Conservation (phyloP, 1,139 yeast species). For the Geotrichum carabidarum region DNA sequence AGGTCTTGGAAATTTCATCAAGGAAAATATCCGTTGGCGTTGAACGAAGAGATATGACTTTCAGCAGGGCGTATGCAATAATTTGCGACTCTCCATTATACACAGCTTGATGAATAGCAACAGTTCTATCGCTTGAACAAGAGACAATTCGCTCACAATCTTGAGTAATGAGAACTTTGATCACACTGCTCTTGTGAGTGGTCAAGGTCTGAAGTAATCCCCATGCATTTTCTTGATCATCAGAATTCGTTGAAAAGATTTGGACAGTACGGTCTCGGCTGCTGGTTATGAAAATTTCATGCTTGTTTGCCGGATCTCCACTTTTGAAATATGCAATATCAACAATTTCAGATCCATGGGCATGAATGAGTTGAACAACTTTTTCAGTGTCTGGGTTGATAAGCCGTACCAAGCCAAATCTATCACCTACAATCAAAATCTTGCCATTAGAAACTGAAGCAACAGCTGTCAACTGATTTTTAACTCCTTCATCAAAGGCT, state of each 20-base stretch:
- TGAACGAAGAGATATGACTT: constrained; percentile 47
- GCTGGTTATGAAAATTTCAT: constrained; percentile 30
- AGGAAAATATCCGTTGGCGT: constrained; percentile 43
- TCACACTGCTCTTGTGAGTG: constrained; percentile 52
- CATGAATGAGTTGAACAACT: constrained; percentile 22
- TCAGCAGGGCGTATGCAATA: constrained; percentile 39
- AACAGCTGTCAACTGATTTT: constrained; percentile 2
- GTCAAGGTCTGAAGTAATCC: constrained; percentile 52
- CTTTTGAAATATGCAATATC: constrained; percentile 25
- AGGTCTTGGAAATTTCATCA: constrained; percentile 37
- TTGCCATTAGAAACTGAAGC: constrained; percentile 3
- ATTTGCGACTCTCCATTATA: constrained; percentile 17
- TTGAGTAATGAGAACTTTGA: constrained; percentile 37
- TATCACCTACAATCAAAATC: constrained; percentile 26
- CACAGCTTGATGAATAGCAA: constrained; percentile 47
- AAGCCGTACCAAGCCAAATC: constrained; percentile 23
- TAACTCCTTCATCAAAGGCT: not conserved
- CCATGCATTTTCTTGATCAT: constrained; percentile 38
- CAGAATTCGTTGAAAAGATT: constrained; percentile 37
- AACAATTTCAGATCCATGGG: constrained; percentile 31
- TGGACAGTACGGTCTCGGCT: constrained; percentile 63
- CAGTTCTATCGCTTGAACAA: constrained; percentile 56
- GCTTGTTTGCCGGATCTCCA: constrained; percentile 7
- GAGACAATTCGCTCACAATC: constrained; percentile 42
- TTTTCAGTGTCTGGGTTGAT: constrained; percentile 7